phyloP scores from a whole-genome alignment of 441 rosid species.

The Raphanus hybrid region DNA sequence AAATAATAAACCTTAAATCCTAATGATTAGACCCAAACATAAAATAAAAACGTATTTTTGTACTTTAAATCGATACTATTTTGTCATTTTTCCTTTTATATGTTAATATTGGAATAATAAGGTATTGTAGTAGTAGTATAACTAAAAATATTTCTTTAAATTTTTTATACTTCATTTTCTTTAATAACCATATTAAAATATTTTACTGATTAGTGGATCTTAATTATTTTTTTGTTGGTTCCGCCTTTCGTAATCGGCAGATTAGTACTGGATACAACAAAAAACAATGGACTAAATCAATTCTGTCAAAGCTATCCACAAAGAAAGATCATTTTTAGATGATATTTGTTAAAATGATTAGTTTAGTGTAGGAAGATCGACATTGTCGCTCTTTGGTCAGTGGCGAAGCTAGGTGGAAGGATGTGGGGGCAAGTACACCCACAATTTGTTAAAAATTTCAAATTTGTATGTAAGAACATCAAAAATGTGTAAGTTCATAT shows the following conservation, averaged over 20 bases:
- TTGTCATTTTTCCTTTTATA: background rate
- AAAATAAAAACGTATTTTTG: no score
- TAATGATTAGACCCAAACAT: background rate
- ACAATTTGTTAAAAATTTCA: no score
- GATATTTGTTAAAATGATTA: background rate
- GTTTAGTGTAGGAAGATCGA: background rate
- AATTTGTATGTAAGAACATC: no score
- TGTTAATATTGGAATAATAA: background rate
- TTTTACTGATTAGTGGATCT: no score
- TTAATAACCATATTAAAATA: no score
- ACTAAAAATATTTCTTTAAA: background rate
- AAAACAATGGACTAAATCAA: background rate
- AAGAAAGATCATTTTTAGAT: background rate
- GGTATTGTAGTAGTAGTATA: no score
- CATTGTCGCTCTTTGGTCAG: no score
- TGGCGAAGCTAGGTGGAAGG: no score
- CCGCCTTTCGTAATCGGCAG: background rate
- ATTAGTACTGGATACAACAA: background rate
- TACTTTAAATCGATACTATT: no score
- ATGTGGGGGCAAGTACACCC: no score
- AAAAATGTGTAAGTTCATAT: no score
- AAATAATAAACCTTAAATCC: no score
- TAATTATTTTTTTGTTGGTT: background rate
- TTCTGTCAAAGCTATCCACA: background rate
- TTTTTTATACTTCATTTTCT: background rate